phyloP scores from a whole-genome alignment of 305 asterid genomes.

The Solanum aculeatissimum region DNA sequence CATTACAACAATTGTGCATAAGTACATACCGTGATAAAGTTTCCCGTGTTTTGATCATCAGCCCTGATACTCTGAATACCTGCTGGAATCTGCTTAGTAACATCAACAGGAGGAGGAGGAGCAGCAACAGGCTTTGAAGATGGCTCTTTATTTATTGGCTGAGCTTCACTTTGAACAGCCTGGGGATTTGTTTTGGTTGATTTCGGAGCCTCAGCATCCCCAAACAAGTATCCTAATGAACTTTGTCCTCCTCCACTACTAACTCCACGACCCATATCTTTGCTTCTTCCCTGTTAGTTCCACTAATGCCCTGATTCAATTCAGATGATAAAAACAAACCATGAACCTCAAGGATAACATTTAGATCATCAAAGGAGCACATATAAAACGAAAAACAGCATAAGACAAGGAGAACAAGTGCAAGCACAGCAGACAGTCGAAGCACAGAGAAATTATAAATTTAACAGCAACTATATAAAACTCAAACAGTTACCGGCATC shows the following conservation, averaged over 20 bases:
- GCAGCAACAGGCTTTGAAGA: conserved; percentile 28
- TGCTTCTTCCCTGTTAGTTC: neutral
- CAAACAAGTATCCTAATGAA: conserved; percentile 59
- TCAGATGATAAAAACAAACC: neutral
- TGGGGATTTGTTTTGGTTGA: conserved; percentile 23
- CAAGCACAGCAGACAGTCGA: neutral
- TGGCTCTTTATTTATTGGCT: conserved; percentile 23
- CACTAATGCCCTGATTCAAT: neutral
- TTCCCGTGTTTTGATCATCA: conserved; percentile 52
- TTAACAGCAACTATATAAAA: neutral
- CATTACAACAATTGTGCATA: neutral
- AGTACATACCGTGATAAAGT: conserved; percentile 42
- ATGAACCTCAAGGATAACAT: neutral
- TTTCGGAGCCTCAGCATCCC: conserved; percentile 49
- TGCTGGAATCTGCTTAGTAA: conserved; percentile 53
- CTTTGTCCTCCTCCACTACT: conserved; percentile 75
- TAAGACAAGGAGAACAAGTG: neutral
- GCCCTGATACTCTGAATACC: conserved; percentile 61
- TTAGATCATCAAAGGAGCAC: neutral
- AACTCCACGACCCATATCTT: conserved; percentile 59
- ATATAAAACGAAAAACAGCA: neutral
- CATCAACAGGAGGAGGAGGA: conserved; percentile 29
- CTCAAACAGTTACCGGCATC: neutral
- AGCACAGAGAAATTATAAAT: neutral
- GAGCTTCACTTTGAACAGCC: conserved; percentile 26